Evolutionary conservation across 495 filamentous ascomycete species (phyloP).

Genomic region (Eremomyces bilateralis): DNA sequence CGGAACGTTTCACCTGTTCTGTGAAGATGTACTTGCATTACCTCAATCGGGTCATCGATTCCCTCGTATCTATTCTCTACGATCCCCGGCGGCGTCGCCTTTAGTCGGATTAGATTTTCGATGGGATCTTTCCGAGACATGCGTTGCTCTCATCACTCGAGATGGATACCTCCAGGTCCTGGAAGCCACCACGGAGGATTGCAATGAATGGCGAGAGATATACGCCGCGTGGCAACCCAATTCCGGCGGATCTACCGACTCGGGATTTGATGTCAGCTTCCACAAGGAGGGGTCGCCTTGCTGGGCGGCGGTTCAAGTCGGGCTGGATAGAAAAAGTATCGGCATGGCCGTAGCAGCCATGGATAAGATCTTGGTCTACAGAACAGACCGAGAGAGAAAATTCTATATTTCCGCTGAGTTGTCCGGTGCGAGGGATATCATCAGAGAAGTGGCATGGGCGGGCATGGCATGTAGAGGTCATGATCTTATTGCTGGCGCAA

Average conservation of each 20-base stretch:
- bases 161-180: slow-evolving; percentile 60
- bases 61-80: slow-evolving; percentile 35
- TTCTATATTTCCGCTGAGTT: slow-evolving; percentile 70
- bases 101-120: slow-evolving; percentile 67
- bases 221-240: slow-evolving; percentile 44
- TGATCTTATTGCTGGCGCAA: slow-evolving; percentile 78
- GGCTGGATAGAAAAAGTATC: slow-evolving; percentile 49
- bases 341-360: slow-evolving; percentile 68
- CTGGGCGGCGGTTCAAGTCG: slow-evolving; percentile 52
- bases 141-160: slow-evolving; percentile 60
- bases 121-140: slow-evolving; percentile 47
- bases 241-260: slow-evolving; percentile 46
- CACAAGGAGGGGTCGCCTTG: slow-evolving; percentile 64
- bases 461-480: slow-evolving; percentile 67
- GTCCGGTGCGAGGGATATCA: slow-evolving; percentile 42
- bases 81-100: slow-evolving; percentile 34
- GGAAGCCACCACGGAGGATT: slow-evolving; percentile 31
- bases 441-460: slow-evolving; percentile 88
- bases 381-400: slow-evolving; percentile 37
- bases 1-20: slow-evolving; percentile 30
- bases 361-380: slow-evolving; percentile 56
- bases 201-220: no score
- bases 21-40: slow-evolving; percentile 57
- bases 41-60: slow-evolving; percentile 58
- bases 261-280: slow-evolving; percentile 63